Base-by-base conservation (phyloP, 352 stramenopile genomes). In the Phytophthora hybrid region DNA sequence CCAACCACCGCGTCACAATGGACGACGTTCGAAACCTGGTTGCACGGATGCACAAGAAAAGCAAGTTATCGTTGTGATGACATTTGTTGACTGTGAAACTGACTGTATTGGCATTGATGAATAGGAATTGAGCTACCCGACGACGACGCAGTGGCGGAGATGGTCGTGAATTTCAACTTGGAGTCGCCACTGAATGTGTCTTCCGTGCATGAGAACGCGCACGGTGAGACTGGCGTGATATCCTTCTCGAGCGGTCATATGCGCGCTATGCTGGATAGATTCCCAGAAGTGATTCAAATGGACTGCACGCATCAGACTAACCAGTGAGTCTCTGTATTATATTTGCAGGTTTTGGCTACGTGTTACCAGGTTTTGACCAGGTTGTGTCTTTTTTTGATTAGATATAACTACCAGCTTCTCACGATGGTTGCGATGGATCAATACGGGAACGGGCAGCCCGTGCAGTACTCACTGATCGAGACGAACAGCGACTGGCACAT, bases 381-480 rank as follows among this genome's bases (percentile, higher is more conserved):
- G 34, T 63, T 53, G 37, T 59, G 21, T 32, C 10, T 57, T 11
- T 21, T 13, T 51, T 21, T 6, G 10, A 21, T 1, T n/a, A 64
- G 63, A 19, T 68, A 73, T 46, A 73, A 73, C 26, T 73, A 69
- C 8, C 66, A 69, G 41, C 31, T 69, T 37, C 18, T 63, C 2
- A 37, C 41, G 1, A 49, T 63, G 37, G 41, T 73, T 4, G 57
- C 47, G n/a, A 61, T 68, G 52, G 52, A 73, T 53, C 41, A 73
- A 21, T 62, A 49, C 13, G 44, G 58, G 0, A 14, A 73, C 0
- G 58, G 44, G 4, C 41, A 69, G 21, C 16, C 59, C 0, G 66
- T 69, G 0, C 59, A 74, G 26, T 64, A 74, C 52, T 74, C 41
- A 0, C 16, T 69, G 9, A 16, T 74, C 0, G 66, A 68, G 21